Evolutionary conservation across 352 stramenopile genomes (phyloP), one percentile per base, ranked within the genome.

Genomic region (Phytophthora kernoviae): DNA sequence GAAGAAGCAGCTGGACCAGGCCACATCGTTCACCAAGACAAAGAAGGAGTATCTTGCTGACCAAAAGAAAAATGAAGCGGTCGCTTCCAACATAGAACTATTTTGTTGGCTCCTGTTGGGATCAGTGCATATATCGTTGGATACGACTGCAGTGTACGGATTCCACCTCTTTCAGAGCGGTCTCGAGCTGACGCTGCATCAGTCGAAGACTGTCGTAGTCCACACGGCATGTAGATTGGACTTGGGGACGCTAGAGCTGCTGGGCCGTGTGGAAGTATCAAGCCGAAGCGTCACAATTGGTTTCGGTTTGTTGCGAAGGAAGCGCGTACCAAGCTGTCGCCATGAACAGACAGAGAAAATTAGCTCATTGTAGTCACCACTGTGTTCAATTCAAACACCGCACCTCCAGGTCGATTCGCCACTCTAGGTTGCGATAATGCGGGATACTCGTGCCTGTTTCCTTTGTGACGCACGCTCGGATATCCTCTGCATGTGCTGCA

Each of bases 401-500:
- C 44, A 93, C 84, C 79, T 94, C 84, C 14, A 94, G 58, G 48
- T 94, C 84, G 41, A 94, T 78, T n/a, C 84, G 79, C 84, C 84
- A 94, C 54, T 91, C 79, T 42, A 94, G 66, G 21, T 75, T 79
- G 14, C 63, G 73, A 51, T 91, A 94, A 20, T 72, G 66, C 7
- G 84, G 73, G 9, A 91, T 45, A 26, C 55, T 81, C 18, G 75
- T 68, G 6, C 72, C 58, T 12, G 58, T 77, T 10, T 83, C 60
- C 1, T 72, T 72, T 0, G 65, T 68, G 0, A 84, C 78, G 52
- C 70, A 82, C 33, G 65, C 56, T 50, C 80, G 73, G 67, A 93
- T 91, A 37, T 70, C 57, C 6, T 79, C 72, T 8, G 46, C 37
- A 43, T 93, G 69, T 2, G 71, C 62, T 36, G 62, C 33, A 52